Conservation (phyloP, 768 basidiomycete species). For the Coprinellus micaceus region DNA sequence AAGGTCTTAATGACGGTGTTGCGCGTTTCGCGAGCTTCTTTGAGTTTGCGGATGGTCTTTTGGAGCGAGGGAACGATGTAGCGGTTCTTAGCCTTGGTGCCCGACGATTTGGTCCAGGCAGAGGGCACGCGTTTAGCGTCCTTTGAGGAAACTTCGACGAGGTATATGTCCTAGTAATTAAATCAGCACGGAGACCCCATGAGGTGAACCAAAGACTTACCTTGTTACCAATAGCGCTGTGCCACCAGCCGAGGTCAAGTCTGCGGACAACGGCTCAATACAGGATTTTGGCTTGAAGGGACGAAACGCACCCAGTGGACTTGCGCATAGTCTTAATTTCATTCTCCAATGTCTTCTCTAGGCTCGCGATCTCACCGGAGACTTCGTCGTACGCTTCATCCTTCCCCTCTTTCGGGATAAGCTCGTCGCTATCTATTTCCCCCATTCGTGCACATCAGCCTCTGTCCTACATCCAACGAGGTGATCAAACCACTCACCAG, state of each 20-base stretch:
- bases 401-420: slow-evolving; percentile 81
- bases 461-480: neutral
- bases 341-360: slow-evolving; percentile 72
- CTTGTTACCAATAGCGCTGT: slow-evolving; percentile 82
- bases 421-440: slow-evolving; percentile 54
- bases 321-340: slow-evolving; percentile 64
- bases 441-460: slow-evolving; percentile 1
- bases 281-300: neutral
- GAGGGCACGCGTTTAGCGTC: slow-evolving; percentile 61
- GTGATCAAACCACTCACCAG: slow-evolving; percentile 41
- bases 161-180: slow-evolving; percentile 74
- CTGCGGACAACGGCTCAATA: slow-evolving; percentile 12
- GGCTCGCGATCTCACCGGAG: slow-evolving; percentile 58
- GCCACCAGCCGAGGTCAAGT: slow-evolving; percentile 34
- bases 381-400: slow-evolving; percentile 83
- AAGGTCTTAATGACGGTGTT: slow-evolving; percentile 79
- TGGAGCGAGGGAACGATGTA: slow-evolving; percentile 76
- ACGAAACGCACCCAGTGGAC: slow-evolving; percentile 52
- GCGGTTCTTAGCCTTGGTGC: slow-evolving; percentile 78
- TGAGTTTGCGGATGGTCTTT: slow-evolving; percentile 70
- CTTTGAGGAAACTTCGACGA: slow-evolving; percentile 66
- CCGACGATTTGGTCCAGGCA: slow-evolving; percentile 76
- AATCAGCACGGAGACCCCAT: neutral
- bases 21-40: slow-evolving; percentile 91
- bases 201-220: slow-evolving; percentile 28